Percentiles rank a stretch among this genome's conserved stretches.
Conservation (phyloP, 805 yeast genomes). For the Saccharomycopsis oosterbeekiorum region DNA sequence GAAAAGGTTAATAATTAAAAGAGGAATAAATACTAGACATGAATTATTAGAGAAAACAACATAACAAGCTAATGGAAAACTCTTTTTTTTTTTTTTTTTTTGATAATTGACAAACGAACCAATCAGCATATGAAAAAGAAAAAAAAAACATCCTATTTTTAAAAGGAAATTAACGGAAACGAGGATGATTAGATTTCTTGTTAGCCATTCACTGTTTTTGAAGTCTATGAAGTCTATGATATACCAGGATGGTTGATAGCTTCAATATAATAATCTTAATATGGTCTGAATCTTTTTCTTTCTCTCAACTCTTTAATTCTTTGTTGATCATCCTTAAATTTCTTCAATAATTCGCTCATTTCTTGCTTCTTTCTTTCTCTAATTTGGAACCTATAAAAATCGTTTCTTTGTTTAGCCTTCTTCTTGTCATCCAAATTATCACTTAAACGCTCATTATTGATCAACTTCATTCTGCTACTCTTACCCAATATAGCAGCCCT, state of each 20-base stretch:
- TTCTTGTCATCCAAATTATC: constrained; percentile 40
- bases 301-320: constrained; percentile 70
- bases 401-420: constrained; percentile 71
- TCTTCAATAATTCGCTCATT: constrained; percentile 74
- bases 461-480: constrained; percentile 29
- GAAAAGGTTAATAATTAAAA: no score
- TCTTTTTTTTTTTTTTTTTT: no score
- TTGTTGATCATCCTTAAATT: constrained; percentile 87
- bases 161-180: no score
- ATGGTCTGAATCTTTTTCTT: constrained; percentile 78
- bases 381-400: constrained; percentile 92
- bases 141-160: no score
- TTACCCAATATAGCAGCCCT: constrained; percentile 60
- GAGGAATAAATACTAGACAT: no score
- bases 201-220: no score
- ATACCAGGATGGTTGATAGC: neutral
- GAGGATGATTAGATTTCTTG: no score
- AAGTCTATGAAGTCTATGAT: neutral
- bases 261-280: constrained; percentile 28
- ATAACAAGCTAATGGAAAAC: no score
- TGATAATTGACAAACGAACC: no score
- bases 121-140: no score
- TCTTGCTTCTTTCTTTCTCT: constrained; percentile 89
- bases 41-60: no score
- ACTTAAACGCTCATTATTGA: constrained; percentile 39